phyloP scores from a whole-genome alignment of 306 rosid genomes.

The Malus asiatica region DNA sequence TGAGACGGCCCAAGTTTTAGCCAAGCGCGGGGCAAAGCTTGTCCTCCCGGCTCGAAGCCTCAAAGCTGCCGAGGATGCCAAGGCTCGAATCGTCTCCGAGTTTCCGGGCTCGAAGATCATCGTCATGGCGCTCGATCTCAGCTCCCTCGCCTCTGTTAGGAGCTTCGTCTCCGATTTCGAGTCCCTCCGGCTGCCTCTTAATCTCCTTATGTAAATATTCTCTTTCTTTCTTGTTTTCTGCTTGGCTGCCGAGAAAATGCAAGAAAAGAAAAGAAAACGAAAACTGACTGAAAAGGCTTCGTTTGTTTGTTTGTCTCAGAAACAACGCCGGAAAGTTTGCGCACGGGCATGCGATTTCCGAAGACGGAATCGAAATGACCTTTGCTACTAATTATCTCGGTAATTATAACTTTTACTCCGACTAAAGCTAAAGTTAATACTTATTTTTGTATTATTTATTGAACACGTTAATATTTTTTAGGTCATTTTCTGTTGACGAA shows the following conservation, averaged over 20 bases:
- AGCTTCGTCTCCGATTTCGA: conserved; percentile 52
- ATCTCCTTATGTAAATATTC: conserved; percentile 60
- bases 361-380: conserved; percentile 87
- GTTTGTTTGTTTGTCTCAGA: conserved; percentile 19
- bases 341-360: conserved; percentile 55
- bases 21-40: conserved; percentile 71
- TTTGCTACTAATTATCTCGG: conserved; percentile 89
- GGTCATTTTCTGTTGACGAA: conserved; percentile 89
- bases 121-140: conserved; percentile 74
- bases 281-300: neutral
- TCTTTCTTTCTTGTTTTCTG: neutral
- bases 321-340: conserved; percentile 92
- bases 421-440: neutral
- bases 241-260: conserved; percentile 12
- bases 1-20: conserved; percentile 81
- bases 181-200: conserved; percentile 59
- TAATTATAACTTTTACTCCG: neutral
- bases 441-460: neutral
- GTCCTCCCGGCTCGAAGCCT: conserved; percentile 67
- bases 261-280: neutral
- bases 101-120: conserved; percentile 45
- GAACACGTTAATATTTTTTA: neutral
- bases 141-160: conserved; percentile 58
- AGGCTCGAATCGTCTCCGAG: conserved; percentile 50
- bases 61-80: conserved; percentile 70